Conservation (phyloP, 768 basidiomycete species). For the Panus rudis region DNA sequence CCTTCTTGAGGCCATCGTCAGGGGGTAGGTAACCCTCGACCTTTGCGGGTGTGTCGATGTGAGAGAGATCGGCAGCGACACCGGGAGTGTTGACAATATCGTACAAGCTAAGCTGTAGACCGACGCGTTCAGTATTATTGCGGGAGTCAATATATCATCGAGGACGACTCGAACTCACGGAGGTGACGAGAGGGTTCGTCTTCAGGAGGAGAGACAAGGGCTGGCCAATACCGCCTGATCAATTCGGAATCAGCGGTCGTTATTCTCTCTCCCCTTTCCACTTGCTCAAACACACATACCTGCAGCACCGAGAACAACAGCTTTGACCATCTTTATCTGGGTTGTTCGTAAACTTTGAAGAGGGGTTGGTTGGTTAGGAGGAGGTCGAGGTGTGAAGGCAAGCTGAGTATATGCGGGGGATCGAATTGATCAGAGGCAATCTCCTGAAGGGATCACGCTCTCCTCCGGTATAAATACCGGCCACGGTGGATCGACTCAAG, state of each 20-base stretch:
- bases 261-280: neutral
- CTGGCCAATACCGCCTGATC: constrained; percentile 92
- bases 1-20: constrained; percentile 77
- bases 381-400: too few species aligned
- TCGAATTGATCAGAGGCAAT: too few species aligned
- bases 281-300: constrained; percentile 36
- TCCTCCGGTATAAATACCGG: too few species aligned
- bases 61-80: constrained; percentile 91
- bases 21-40: constrained; percentile 75
- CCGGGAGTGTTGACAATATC: constrained; percentile 99
- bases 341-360: too few species aligned
- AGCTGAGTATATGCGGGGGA: too few species aligned
- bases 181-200: constrained; percentile 73
- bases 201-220: constrained; percentile 91
- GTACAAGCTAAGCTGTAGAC: constrained; percentile 67
- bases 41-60: constrained; percentile 85
- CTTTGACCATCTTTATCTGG: constrained; percentile 81
- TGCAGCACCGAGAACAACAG: constrained; percentile 94
- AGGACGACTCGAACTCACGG: too few species aligned
- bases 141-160: too few species aligned
- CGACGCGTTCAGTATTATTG: neutral
- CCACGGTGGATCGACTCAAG: too few species aligned
- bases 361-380: too few species aligned
- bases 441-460: too few species aligned
- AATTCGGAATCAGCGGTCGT: constrained; percentile 3